These are phyloP conservation scores for Sophora flavescens DNA, from an alignment of 306 rosid genomes.

Conservation along the genomic window DNA sequence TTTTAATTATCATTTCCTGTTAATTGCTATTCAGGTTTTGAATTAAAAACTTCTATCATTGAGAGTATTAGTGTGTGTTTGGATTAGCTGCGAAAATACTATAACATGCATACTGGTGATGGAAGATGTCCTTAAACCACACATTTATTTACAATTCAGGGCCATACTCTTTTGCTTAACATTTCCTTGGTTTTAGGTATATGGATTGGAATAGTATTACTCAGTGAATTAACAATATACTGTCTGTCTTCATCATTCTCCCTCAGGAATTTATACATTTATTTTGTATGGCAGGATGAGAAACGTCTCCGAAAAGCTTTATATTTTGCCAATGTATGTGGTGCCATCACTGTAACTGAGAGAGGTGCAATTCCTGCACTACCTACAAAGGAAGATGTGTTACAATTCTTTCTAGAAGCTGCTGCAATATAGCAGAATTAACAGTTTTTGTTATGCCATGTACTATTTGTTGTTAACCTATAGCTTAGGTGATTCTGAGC, in stretches of 20 bases:
- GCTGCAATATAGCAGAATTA: slow-evolving; percentile 36
- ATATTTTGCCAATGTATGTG: slow-evolving; percentile 79
- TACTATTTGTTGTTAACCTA: slow-evolving; percentile 44
- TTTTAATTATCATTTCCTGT: background rate
- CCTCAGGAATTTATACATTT: slow-evolving; percentile 8
- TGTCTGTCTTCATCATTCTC: slow-evolving; percentile 10
- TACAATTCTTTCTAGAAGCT: slow-evolving; percentile 58
- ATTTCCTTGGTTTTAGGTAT: background rate
- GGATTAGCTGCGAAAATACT: too few species aligned
- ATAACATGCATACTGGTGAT: background rate
- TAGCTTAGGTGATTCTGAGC: slow-evolving; percentile 37
- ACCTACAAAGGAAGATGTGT: slow-evolving; percentile 73
- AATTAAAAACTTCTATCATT: background rate
- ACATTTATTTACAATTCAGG: background rate
- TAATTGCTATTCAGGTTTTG: background rate
- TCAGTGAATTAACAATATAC: background rate
- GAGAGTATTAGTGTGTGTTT: too few species aligned
- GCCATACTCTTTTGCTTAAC: background rate
- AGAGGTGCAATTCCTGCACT: slow-evolving; percentile 94
- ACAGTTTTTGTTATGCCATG: slow-evolving; percentile 39
- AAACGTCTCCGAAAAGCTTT: slow-evolving; percentile 67
- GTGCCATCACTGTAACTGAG: slow-evolving; percentile 83
- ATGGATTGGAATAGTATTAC: background rate
- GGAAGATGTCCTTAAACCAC: background rate
- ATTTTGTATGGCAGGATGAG: slow-evolving; percentile 63